Percentiles rank a stretch among this genome's conserved stretches.
These are phyloP conservation scores for Ophiostoma tasmaniense DNA, from an alignment of 2,329 filamentous ascomycete genomes.

Conservation along the genomic window DNA sequence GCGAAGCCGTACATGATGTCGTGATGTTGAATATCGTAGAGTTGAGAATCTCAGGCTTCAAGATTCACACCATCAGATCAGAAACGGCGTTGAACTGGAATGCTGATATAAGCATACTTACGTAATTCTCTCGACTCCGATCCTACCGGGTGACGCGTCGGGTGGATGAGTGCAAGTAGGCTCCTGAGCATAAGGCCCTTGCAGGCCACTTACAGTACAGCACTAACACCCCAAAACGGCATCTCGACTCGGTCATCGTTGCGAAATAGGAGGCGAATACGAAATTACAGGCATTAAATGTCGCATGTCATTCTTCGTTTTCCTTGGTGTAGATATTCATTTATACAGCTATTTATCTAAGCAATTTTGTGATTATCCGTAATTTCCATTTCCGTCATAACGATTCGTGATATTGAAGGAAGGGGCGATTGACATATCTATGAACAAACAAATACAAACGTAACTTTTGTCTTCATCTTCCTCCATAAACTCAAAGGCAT, in stretches of 20 bases:
- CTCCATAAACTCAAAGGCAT: not conserved
- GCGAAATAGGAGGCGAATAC: not conserved
- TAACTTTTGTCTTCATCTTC: not conserved
- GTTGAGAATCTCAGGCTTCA: too few relatives aligned
- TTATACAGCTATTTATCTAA: not conserved
- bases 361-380: not conserved
- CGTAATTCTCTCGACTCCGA: not conserved
- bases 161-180: not conserved
- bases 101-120: not conserved
- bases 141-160: not conserved
- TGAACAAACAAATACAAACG: not conserved
- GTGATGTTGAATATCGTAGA: not conserved
- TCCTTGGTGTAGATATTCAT: not conserved
- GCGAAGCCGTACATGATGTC: conserved; percentile 37
- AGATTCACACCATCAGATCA: not conserved
- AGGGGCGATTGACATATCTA: not conserved
- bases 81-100: not conserved
- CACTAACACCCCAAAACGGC: not conserved
- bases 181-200: not conserved
- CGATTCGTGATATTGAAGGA: not conserved
- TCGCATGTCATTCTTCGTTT: not conserved
- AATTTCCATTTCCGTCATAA: not conserved
- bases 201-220: not conserved
- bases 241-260: not conserved
- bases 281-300: not conserved